Conservation (phyloP, 1,284 basidiomycete species). For the Apiotrichum laibachii region DNA sequence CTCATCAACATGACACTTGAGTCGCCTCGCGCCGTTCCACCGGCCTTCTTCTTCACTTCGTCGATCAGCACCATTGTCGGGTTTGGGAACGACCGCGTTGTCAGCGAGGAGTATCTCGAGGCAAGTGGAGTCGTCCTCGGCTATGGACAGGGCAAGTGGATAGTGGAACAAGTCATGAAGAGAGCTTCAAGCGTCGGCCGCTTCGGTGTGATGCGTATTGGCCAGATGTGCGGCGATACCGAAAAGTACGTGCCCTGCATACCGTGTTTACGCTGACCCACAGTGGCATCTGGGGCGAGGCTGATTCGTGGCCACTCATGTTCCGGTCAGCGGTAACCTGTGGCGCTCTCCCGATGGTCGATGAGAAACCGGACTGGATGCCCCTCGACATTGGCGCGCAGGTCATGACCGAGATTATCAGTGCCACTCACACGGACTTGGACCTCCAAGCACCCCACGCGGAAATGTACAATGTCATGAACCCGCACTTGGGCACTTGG, state of each 20-base stretch:
- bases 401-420: slow-evolving; percentile 55
- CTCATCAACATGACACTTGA: slow-evolving; percentile 56
- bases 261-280: slow-evolving; percentile 56
- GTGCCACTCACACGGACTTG: slow-evolving; percentile 22
- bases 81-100: slow-evolving; percentile 17
- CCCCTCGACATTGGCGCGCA: slow-evolving; percentile 60
- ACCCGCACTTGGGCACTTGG: slow-evolving; percentile 52
- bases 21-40: neutral
- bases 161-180: slow-evolving; percentile 59
- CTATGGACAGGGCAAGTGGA: slow-evolving; percentile 63
- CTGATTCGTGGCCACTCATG: slow-evolving; percentile 56
- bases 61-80: slow-evolving; percentile 54
- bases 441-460: neutral
- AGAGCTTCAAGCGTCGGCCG: slow-evolving; percentile 40
- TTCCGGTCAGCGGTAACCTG: slow-evolving; percentile 53
- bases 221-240: slow-evolving; percentile 57
- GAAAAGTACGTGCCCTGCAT: slow-evolving; percentile 61
- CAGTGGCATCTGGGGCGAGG: slow-evolving; percentile 61
- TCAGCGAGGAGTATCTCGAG: slow-evolving; percentile 30
- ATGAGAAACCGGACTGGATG: slow-evolving; percentile 59
- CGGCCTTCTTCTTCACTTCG: slow-evolving; percentile 59
- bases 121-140: slow-evolving; percentile 50
- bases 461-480: slow-evolving; percentile 65
- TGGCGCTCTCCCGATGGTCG: slow-evolving; percentile 54
- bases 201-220: slow-evolving; percentile 50